Base-by-base conservation (phyloP, 345 rosid genomes). In the Linum usitatissimum region DNA sequence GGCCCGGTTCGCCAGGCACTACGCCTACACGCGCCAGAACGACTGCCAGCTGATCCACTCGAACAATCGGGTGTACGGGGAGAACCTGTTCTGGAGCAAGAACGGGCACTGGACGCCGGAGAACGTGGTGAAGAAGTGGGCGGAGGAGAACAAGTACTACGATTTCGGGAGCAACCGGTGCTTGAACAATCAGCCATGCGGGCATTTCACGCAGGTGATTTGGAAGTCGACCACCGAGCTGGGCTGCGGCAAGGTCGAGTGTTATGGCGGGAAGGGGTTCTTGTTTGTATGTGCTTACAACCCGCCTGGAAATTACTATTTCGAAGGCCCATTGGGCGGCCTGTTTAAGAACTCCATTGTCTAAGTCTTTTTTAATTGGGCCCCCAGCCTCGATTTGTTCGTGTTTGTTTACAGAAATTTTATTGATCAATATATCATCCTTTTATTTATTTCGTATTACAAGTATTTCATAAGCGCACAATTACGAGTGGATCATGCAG, bases 131-230 rank as follows among this genome's bases (percentile, higher is more conserved):
- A 48, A 59, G 0, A 53, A 19, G 6, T 85, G 91, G 87, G 80
- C 68, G 5, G 74, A 60, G 23, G 87, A 83, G 53, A 1, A 56
- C 5, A 12, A 3, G 6, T 65, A 40, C 20, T 85, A 77, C 42
- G 14, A 85, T 57, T 70, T 17, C n/a, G 14, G 3, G 0, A 67
- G 59, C 12, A 74, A 79, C 66, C 51, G 70, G 55, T 85, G 88
- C 51, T 13, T 55, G 53, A 57, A 3, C 34, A 57, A 12, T 13
- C 55, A 0, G 28, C 58, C 72, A 55, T 85, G 87, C 40, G 86
- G 87, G 5, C 91, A 83, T 61, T 85, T 74, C 34, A 85, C 87
- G 3, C 91, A 85, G 75, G 56, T 85, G 48, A 73, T 85, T 23
- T 85, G 86, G 87, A 72, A 66, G 64, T 71, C 72, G 10, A 54